Evolutionary conservation across 1,284 basidiomycete species (phyloP).

Genomic region (Mycosarcoma maydis): DNA sequence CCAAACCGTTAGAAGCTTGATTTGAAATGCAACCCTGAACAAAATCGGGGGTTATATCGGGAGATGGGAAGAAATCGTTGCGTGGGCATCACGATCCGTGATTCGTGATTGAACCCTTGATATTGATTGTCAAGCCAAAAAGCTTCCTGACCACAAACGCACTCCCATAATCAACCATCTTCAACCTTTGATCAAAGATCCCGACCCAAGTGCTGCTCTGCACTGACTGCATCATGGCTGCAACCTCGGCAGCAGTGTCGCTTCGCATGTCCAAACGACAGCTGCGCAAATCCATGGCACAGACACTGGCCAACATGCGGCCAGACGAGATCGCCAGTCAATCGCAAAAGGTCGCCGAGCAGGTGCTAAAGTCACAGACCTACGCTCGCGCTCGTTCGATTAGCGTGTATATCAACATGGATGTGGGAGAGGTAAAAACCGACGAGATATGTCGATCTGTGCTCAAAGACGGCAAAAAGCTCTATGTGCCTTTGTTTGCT

Average conservation of each 20-base stretch:
- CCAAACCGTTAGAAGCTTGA: too few species aligned
- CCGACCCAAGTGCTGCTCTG: neutral
- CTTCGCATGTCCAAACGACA: conserved; percentile 55
- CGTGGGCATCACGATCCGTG: too few species aligned
- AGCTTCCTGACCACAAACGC: too few species aligned
- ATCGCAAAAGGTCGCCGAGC: conserved; percentile 45
- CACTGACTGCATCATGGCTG: conserved; percentile 6
- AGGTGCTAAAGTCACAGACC: conserved; percentile 59
- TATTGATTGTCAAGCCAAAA: too few species aligned
- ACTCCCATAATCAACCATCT: too few species aligned
- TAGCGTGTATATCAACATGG: conserved; percentile 67
- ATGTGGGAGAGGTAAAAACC: conserved; percentile 66
- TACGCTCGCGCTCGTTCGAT: conserved; percentile 60
- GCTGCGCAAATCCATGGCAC: conserved; percentile 56
- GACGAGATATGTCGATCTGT: conserved; percentile 65
- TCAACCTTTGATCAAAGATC: neutral
- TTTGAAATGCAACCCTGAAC: too few species aligned
- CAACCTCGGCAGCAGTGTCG: conserved; percentile 9
- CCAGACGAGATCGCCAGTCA: conserved; percentile 27
- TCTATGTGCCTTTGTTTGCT: conserved; percentile 68
- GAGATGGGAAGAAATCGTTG: conserved; percentile 1
- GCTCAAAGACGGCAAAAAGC: conserved; percentile 60
- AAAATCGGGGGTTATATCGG: neutral
- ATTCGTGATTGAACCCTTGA: neutral
- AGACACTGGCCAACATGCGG: conserved; percentile 36